Percentiles rank a stretch among this genome's conserved stretches.
Conservation (phyloP, 345 rosid genomes). For the Dimocarpus longan region DNA sequence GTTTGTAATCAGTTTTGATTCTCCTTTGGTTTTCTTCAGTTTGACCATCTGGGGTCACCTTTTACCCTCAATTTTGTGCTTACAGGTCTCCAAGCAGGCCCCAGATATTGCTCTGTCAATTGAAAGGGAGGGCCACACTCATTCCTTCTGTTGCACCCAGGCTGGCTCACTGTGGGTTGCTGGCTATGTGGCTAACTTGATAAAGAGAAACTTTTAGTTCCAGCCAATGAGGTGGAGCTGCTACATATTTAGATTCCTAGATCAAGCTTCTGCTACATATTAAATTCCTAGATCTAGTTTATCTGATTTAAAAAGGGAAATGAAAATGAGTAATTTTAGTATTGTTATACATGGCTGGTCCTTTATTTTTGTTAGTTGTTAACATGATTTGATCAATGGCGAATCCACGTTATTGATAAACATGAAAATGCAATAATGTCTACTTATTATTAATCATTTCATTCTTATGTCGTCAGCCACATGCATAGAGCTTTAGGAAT, state of each 20-base stretch:
- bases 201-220: conserved; percentile 42
- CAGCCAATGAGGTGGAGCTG: conserved; percentile 1
- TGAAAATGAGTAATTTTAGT: not conserved
- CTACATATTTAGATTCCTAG: not conserved
- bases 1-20: not conserved
- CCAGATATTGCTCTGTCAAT: conserved; percentile 55
- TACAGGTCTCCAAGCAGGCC: conserved; percentile 63
- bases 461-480: not conserved
- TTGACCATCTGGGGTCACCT: not conserved
- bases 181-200: conserved; percentile 51
- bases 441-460: not conserved
- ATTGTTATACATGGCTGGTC: not conserved
- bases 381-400: not conserved
- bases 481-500: not conserved
- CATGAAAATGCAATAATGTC: not conserved
- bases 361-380: no score
- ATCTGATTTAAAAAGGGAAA: not conserved
- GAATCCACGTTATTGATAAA: not conserved
- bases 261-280: no score
- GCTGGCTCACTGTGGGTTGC: conserved; percentile 89
- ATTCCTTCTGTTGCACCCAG: conserved; percentile 69
- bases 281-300: not conserved
- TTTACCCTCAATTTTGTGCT: conserved; percentile 4
- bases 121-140: conserved; percentile 83
- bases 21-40: not conserved